A percentile compares a stretch with the other conserved stretches of the same genome.
These are phyloP conservation scores for Saccharomyces jurei DNA, from an alignment of 805 yeast genomes.

Conservation along the genomic window DNA sequence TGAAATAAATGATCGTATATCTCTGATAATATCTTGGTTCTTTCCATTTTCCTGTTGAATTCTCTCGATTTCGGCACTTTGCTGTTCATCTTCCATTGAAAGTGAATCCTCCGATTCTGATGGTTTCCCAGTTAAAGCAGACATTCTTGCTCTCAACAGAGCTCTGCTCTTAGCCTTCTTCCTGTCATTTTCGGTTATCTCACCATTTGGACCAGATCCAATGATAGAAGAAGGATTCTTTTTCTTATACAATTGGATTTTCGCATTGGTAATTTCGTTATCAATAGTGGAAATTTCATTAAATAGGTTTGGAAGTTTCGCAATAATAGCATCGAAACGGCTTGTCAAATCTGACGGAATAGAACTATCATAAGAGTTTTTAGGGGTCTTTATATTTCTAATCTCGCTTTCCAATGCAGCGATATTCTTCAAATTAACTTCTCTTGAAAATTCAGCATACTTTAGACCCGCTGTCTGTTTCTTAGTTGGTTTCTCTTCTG, in stretches of 20 bases:
- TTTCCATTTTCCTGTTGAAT: conserved; percentile 44
- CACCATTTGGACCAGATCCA: conserved; percentile 85
- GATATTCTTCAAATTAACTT: conserved; percentile 46
- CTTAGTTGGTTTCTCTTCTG: not conserved
- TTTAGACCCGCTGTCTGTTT: not conserved
- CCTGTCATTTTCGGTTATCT: conserved; percentile 74
- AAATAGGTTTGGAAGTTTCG: conserved; percentile 64
- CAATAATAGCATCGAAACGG: conserved; percentile 56
- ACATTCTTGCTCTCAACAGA: conserved; percentile 76
- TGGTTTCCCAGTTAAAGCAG: conserved; percentile 55
- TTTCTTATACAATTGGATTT: conserved; percentile 54
- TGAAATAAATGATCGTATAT: conserved; percentile 62
- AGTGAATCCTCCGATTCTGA: not conserved
- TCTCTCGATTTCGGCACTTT: conserved; percentile 37
- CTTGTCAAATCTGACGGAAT: conserved; percentile 41
- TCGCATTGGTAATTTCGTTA: conserved; percentile 56
- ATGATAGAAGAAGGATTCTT: conserved; percentile 63
- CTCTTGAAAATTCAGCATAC: not conserved
- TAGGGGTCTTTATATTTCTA: conserved; percentile 34
- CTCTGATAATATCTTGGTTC: conserved; percentile 57
- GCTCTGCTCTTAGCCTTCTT: conserved; percentile 76
- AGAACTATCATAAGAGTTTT: conserved; percentile 15
- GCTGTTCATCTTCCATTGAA: conserved; percentile 2
- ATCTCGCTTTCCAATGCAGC: conserved; percentile 59
- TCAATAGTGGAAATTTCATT: conserved; percentile 56